A percentile compares a stretch with the other conserved stretches of the same genome.
phyloP scores from a whole-genome alignment of 345 rosid species.

The Hibiscus mutabilis region DNA sequence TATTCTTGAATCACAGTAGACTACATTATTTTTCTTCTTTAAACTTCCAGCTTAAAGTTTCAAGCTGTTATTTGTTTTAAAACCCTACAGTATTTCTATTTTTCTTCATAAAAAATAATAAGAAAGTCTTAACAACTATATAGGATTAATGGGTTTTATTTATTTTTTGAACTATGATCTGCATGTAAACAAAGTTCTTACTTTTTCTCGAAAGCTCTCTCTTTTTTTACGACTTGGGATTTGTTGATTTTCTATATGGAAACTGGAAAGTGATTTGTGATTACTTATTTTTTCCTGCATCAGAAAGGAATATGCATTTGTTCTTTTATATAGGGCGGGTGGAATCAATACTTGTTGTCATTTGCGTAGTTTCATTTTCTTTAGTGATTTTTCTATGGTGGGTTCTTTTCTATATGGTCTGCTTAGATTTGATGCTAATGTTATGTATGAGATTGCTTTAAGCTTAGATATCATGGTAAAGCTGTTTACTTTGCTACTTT shows the following conservation, averaged over 20 bases:
- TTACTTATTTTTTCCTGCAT: neutral
- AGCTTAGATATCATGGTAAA: neutral
- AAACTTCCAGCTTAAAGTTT: neutral
- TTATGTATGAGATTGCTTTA: neutral
- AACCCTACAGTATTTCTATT: slow-evolving; percentile 2
- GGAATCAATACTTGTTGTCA: neutral
- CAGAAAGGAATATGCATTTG: neutral
- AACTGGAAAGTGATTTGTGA: neutral
- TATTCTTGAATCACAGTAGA: neutral
- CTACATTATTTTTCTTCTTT: neutral
- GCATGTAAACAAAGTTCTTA: slow-evolving; percentile 12
- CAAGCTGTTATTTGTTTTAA: neutral
- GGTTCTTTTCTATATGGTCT: neutral
- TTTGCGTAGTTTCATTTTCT: neutral
- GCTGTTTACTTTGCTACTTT: neutral
- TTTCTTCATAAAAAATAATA: neutral
- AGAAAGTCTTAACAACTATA: neutral
- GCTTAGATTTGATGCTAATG: neutral
- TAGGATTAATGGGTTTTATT: neutral
- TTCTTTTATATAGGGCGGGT: neutral
- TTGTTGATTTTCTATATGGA: neutral
- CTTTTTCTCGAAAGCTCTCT: neutral
- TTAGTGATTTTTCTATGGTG: neutral
- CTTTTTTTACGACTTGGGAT: neutral
- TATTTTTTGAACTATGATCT: slow-evolving; percentile 5